These are phyloP conservation scores for Acephala macrosclerotiorum DNA, from an alignment of 2,329 filamentous ascomycete genomes.

Conservation along the genomic window DNA sequence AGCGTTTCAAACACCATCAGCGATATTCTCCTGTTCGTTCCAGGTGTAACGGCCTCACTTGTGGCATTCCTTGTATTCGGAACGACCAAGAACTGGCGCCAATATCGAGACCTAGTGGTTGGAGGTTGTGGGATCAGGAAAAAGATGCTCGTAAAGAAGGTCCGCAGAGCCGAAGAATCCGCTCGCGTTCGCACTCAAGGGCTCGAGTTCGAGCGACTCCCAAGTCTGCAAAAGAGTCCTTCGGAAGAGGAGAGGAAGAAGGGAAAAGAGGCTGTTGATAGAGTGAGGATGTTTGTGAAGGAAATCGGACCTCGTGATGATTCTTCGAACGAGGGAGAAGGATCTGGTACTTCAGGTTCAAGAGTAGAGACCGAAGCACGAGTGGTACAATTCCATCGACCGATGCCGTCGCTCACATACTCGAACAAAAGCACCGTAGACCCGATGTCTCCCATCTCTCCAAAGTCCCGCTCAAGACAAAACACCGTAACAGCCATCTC, in stretches of 20 bases:
- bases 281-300: constrained; percentile 27
- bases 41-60: constrained; percentile 48
- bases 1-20: constrained; percentile 41
- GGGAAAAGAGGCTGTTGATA: constrained; percentile 21
- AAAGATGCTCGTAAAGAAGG: constrained; percentile 18
- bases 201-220: constrained; percentile 29
- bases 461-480: background rate
- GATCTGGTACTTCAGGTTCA: background rate
- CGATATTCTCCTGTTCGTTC: constrained; percentile 48
- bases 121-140: constrained; percentile 31
- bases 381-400: constrained; percentile 19
- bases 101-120: constrained; percentile 38
- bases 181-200: constrained; percentile 9
- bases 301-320: constrained; percentile 10
- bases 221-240: constrained; percentile 22
- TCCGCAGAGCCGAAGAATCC: constrained; percentile 19
- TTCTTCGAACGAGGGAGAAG: constrained; percentile 3
- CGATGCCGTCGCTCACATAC: constrained; percentile 3
- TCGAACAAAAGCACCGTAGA: background rate
- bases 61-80: constrained; percentile 51
- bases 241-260: constrained; percentile 21
- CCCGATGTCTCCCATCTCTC: background rate
- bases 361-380: constrained; percentile 12
- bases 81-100: constrained; percentile 47
- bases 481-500: background rate